Evolutionary conservation across 352 stramenopile species (phyloP).

Genomic region (Phytophthora vignae): DNA sequence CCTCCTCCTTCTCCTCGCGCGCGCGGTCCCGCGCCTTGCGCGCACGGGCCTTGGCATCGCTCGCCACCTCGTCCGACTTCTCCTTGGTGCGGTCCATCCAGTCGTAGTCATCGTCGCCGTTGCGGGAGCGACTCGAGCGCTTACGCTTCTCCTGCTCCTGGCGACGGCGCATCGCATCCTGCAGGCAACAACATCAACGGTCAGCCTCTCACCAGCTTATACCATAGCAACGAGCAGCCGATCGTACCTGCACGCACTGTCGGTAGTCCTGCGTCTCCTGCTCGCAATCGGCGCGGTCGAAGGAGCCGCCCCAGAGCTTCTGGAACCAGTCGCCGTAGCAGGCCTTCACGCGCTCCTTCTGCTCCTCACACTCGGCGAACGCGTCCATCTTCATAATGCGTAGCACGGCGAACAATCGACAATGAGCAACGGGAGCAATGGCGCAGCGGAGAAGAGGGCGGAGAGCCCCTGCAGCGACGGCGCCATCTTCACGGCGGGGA

Average conservation of each 20-base stretch:
- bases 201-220: not conserved
- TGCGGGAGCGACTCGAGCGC: not conserved
- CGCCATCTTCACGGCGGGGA: slow-evolving; percentile 10
- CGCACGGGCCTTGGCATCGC: slow-evolving; percentile 37
- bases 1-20: slow-evolving; percentile 42
- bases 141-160: slow-evolving; percentile 39
- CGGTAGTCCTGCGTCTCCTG: slow-evolving; percentile 77
- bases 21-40: slow-evolving; percentile 38
- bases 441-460: not conserved
- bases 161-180: slow-evolving; percentile 60
- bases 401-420: slow-evolving; percentile 25
- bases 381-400: slow-evolving; percentile 37
- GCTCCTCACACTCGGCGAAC: slow-evolving; percentile 75
- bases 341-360: slow-evolving; percentile 81
- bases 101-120: slow-evolving; percentile 35
- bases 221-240: not conserved
- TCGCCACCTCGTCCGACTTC: slow-evolving; percentile 38
- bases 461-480: not conserved
- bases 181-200: not conserved
- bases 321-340: slow-evolving; percentile 90
- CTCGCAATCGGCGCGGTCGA: slow-evolving; percentile 71
- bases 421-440: slow-evolving; percentile 26
- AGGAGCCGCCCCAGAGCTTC: slow-evolving; percentile 70
- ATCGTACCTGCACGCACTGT: slow-evolving; percentile 66
- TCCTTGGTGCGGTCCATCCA: slow-evolving; percentile 71